A percentile compares a stretch with the other conserved stretches of the same genome.
These are phyloP conservation scores for Geotrichum bryndzae DNA, from an alignment of 1,139 yeast species.

Conservation along the genomic window DNA sequence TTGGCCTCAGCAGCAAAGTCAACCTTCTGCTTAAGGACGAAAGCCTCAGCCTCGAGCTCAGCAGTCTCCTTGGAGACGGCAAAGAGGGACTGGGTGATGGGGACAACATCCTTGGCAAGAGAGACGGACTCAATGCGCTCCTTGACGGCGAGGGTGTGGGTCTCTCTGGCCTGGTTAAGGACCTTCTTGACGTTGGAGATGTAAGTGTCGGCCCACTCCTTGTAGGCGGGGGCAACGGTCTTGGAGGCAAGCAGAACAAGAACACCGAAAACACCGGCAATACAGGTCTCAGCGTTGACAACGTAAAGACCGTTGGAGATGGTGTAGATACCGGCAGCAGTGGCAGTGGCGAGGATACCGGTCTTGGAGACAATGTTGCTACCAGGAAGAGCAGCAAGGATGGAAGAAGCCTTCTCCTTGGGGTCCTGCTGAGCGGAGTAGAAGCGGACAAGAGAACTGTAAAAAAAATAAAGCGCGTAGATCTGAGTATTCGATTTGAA, in stretches of 20 bases:
- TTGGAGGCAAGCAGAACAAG: constrained; percentile 74
- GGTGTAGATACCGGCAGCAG: constrained; percentile 92
- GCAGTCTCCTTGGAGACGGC: constrained; percentile 96
- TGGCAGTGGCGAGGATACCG: constrained; percentile 87
- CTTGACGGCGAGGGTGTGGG: constrained; percentile 88
- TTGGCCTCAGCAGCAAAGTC: constrained; percentile 87
- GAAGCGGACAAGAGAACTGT: constrained; percentile 22
- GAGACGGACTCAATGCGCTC: constrained; percentile 84
- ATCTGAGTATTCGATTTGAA: neutral
- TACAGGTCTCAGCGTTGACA: constrained; percentile 87
- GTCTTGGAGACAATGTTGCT: constrained; percentile 83
- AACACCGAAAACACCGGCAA: constrained; percentile 73
- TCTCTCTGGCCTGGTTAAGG: constrained; percentile 80
- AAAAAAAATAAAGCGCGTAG: neutral
- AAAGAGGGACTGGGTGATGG: constrained; percentile 85
- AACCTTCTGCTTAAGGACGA: constrained; percentile 86
- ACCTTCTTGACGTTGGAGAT: constrained; percentile 74
- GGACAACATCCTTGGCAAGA: constrained; percentile 85
- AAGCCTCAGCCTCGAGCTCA: constrained; percentile 86
- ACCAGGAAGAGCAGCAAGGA: constrained; percentile 92
- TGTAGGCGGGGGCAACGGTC: constrained; percentile 89
- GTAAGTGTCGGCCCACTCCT: constrained; percentile 92
- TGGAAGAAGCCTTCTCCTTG: constrained; percentile 82
- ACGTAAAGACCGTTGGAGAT: constrained; percentile 89
- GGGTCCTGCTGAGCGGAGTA: constrained; percentile 56